Percentiles rank a stretch among this genome's conserved stretches.
Evolutionary conservation across 2,329 filamentous ascomycete species (phyloP).

Genomic region (Incumbomyces lentus): DNA sequence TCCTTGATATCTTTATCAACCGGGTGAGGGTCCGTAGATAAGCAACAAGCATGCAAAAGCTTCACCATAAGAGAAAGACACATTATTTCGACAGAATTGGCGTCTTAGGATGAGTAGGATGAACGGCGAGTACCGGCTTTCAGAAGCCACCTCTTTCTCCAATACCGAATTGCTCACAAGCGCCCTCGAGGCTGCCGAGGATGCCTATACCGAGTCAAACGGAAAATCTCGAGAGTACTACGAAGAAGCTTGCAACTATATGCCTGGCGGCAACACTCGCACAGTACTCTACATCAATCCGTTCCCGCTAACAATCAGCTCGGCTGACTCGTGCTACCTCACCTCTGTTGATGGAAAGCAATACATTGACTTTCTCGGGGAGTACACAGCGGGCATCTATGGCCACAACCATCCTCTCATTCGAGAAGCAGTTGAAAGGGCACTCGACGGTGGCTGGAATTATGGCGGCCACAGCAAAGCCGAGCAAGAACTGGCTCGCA

Average conservation of each 20-base stretch:
- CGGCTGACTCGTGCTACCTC: constrained; percentile 22
- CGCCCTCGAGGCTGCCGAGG: constrained; percentile 11
- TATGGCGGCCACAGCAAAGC: constrained; percentile 44
- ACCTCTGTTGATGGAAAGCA: constrained; percentile 25
- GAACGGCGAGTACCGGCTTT: too few relatives aligned
- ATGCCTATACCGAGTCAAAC: constrained; percentile 8
- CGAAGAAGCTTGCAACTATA: constrained; percentile 15
- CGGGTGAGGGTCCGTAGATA: too few relatives aligned
- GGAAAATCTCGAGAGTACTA: constrained; percentile 12
- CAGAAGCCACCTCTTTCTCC: not conserved
- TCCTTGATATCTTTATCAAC: too few relatives aligned
- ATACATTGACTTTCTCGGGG: constrained; percentile 52
- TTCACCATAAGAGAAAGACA: too few relatives aligned
- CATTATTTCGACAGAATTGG: too few relatives aligned
- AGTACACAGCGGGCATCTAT: constrained; percentile 56
- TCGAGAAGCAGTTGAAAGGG: constrained; percentile 35
- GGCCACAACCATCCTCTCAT: constrained; percentile 54
- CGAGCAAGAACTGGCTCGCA: constrained; percentile 42
- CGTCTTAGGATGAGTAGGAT: too few relatives aligned
- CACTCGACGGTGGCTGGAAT: constrained; percentile 42
- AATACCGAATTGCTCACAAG: not conserved
- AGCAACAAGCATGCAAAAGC: too few relatives aligned
- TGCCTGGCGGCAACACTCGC: constrained; percentile 27
- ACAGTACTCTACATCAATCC: constrained; percentile 24
- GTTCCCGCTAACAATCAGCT: constrained; percentile 26